A percentile compares a stretch with the other conserved stretches of the same genome.
Conservation (phyloP, 352 stramenopile species). For the Phytopythium litorale region DNA sequence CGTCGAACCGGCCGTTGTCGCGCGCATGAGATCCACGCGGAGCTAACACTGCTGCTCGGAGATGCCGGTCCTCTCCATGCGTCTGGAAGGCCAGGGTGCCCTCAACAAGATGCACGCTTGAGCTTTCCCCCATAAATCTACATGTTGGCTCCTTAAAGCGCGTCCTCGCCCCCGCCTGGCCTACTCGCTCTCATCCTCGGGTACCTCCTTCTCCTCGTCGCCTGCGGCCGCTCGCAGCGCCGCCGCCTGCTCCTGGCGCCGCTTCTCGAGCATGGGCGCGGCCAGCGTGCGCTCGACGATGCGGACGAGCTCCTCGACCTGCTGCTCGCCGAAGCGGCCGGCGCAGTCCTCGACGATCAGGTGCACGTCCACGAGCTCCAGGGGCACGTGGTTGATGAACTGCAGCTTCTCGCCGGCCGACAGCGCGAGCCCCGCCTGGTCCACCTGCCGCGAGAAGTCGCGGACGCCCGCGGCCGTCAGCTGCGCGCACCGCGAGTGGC, state of each 20-base stretch:
- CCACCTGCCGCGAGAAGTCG: conserved; percentile 53
- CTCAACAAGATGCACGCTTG: no score
- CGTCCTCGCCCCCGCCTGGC: background rate
- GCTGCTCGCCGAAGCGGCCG: conserved; percentile 63
- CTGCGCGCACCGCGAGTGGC: conserved; percentile 50
- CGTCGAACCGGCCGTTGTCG: no score
- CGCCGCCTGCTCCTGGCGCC: conserved; percentile 10
- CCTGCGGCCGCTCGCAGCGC: background rate
- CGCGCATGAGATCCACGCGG: no score
- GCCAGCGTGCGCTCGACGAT: conserved; percentile 69
- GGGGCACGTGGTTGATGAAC: conserved; percentile 83
- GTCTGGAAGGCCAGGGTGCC: no score
- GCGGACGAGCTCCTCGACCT: conserved; percentile 72
- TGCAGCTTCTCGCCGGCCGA: conserved; percentile 75
- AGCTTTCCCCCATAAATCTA: no score
- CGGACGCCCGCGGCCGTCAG: conserved; percentile 50
- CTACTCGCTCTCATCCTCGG: conserved; percentile 12
- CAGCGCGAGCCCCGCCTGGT: conserved; percentile 42
- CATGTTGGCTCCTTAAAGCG: background rate
- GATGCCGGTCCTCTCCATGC: no score
- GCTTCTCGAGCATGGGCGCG: conserved; percentile 22
- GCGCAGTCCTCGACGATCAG: conserved; percentile 84
- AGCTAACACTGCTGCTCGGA: no score
- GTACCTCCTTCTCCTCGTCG: conserved; percentile 27
- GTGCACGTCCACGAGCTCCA: conserved; percentile 81